phyloP scores from a whole-genome alignment of 2,329 filamentous ascomycete genomes.

The Eutypella sp. region DNA sequence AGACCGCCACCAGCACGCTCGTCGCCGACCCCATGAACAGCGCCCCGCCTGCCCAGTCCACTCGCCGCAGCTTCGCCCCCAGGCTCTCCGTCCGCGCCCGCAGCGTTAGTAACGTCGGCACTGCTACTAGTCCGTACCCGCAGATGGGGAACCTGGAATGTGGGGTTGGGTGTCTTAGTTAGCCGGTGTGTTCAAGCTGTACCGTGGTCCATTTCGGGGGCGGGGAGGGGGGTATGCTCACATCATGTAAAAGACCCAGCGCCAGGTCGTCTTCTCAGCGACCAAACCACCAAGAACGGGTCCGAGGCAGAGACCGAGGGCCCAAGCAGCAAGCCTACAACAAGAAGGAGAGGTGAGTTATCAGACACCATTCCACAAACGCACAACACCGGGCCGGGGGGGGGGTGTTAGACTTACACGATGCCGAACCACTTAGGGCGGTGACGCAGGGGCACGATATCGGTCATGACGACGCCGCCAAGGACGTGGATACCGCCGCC shows the following conservation, averaged over 20 bases:
- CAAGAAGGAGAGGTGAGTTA: neutral
- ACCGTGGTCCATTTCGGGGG: no score
- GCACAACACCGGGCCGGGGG: no score
- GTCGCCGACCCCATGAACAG: slow-evolving; percentile 44
- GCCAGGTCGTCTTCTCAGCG: slow-evolving; percentile 33
- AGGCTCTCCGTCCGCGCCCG: neutral
- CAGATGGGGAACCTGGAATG: slow-evolving; percentile 32
- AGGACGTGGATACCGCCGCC: slow-evolving; percentile 11
- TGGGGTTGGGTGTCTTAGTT: no score
- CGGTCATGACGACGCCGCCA: slow-evolving; percentile 8
- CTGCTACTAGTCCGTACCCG: slow-evolving; percentile 29
- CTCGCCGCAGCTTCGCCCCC: slow-evolving; percentile 3
- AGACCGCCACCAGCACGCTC: slow-evolving; percentile 42
- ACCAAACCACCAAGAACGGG: slow-evolving; percentile 33
- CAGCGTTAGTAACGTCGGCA: slow-evolving; percentile 36
- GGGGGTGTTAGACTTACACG: slow-evolving; percentile 22
- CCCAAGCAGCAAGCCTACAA: slow-evolving; percentile 28
- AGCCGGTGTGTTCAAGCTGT: no score
- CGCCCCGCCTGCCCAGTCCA: slow-evolving; percentile 46
- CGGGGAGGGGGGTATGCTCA: neutral
- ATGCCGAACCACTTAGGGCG: slow-evolving; percentile 32
- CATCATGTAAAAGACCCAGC: slow-evolving; percentile 44
- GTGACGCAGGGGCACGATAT: slow-evolving; percentile 27
- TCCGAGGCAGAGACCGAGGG: slow-evolving; percentile 35
- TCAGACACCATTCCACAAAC: neutral